Evolutionary conservation across 768 basidiomycete species (phyloP).

Genomic region (Amanita rimosa): DNA sequence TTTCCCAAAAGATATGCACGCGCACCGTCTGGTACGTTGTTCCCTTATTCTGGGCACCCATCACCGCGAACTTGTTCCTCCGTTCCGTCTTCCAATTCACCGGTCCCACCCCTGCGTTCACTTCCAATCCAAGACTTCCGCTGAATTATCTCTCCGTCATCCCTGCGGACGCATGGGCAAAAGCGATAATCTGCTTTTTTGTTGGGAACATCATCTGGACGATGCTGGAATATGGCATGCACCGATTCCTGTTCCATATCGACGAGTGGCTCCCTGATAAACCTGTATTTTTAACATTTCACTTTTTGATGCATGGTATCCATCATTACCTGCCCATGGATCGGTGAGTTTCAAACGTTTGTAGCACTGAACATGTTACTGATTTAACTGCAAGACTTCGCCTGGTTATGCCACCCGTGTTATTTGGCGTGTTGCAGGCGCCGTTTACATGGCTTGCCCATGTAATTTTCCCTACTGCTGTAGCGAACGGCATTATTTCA

Average conservation of each 20-base stretch:
- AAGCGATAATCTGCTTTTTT: conserved; percentile 62
- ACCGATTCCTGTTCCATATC: conserved; percentile 96
- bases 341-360: conserved; percentile 32
- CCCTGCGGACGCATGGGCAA: conserved; percentile 37
- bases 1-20: conserved; percentile 51
- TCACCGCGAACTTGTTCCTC: conserved; percentile 65
- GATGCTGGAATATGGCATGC: conserved; percentile 81
- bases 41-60: conserved; percentile 86
- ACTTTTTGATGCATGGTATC: conserved; percentile 90
- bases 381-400: conserved; percentile 42
- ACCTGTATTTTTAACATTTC: conserved; percentile 68
- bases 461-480: conserved; percentile 64
- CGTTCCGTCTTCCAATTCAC: conserved; percentile 81
- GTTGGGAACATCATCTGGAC: conserved; percentile 91
- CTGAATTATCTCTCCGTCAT: conserved; percentile 34
- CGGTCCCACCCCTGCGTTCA: conserved; percentile 54
- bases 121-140: conserved; percentile 43
- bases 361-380: not conserved
- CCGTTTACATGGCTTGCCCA: conserved; percentile 88
- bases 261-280: conserved; percentile 81
- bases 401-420: conserved; percentile 90
- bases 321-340: conserved; percentile 99
- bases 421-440: conserved; percentile 66
- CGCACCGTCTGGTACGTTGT: conserved; percentile 91
- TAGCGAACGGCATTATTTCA: conserved; percentile 88